Evolutionary conservation across 2,329 filamentous ascomycete genomes (phyloP).

Genomic region (Corniculantispora saksenae): DNA sequence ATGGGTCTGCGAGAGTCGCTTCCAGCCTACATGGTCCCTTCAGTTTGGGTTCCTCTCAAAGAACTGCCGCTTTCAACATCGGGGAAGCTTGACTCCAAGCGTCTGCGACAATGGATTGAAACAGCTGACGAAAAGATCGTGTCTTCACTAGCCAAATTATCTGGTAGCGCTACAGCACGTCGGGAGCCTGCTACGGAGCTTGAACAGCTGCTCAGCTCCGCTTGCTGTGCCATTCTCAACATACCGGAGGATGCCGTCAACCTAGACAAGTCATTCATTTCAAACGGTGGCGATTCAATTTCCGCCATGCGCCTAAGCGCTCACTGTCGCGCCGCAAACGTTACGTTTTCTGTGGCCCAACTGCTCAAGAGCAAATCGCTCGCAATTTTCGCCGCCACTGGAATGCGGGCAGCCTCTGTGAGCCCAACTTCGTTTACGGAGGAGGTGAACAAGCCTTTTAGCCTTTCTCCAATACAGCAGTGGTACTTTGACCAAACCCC

Average conservation of each 20-base stretch:
- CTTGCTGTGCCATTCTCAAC: slow-evolving; percentile 18
- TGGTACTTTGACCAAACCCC: slow-evolving; percentile 19
- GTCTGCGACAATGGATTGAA: not conserved
- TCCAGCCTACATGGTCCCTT: not conserved
- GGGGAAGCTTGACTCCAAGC: not conserved
- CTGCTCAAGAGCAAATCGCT: not conserved
- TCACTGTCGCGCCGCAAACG: not conserved
- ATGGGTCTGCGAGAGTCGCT: not conserved
- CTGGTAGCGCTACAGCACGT: not conserved
- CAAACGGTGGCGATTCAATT: slow-evolving; percentile 21
- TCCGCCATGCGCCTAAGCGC: slow-evolving; percentile 17
- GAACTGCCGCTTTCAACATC: not conserved
- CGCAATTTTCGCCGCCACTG: not conserved
- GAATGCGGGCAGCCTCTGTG: not conserved
- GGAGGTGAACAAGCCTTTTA: slow-evolving; percentile 9
- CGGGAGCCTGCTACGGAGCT: slow-evolving; percentile 3
- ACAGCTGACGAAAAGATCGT: not conserved
- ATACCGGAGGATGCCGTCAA: slow-evolving; percentile 8
- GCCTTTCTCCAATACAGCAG: slow-evolving; percentile 19
- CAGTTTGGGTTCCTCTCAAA: not conserved
- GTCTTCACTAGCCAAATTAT: not conserved
- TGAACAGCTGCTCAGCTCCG: slow-evolving; percentile 15
- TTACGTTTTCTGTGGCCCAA: too few relatives aligned
- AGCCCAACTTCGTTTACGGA: not conserved
- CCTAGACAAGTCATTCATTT: slow-evolving; percentile 19